These are phyloP conservation scores for Euryodendron excelsum DNA, from an alignment of 148 eudicot species.

Conservation along the genomic window DNA sequence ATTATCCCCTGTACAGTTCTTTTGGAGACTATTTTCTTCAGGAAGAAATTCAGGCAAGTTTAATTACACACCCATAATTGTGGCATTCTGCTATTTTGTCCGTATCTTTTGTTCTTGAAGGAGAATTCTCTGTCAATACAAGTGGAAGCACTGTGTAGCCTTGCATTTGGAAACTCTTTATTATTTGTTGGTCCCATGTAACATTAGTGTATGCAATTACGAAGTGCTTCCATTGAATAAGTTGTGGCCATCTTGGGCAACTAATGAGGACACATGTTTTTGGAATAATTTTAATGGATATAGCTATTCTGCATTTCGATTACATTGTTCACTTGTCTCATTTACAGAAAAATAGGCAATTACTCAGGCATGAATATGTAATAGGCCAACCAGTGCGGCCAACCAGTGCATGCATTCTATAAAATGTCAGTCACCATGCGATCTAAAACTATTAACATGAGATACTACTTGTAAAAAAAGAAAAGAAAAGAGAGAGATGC, in stretches of 20 bases:
- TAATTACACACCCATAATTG: neutral
- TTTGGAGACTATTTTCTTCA: conserved; percentile 72
- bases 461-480: neutral
- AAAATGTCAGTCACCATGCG: neutral
- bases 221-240: conserved; percentile 2
- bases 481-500: no score
- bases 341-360: neutral
- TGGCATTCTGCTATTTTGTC: neutral
- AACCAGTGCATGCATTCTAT: neutral
- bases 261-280: neutral
- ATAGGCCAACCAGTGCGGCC: neutral
- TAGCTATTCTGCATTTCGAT: neutral
- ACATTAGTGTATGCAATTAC: neutral
- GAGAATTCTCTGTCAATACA: neutral
- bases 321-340: neutral
- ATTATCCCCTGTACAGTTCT: conserved; percentile 91
- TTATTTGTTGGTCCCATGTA: neutral
- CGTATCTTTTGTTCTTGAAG: conserved; percentile 6
- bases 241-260: neutral
- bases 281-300: neutral
- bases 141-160: neutral
- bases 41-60: conserved; percentile 72
- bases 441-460: neutral
- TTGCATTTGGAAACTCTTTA: neutral
- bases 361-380: neutral